Evolutionary conservation across 345 rosid species (phyloP).

Genomic region (Dimocarpus longan): DNA sequence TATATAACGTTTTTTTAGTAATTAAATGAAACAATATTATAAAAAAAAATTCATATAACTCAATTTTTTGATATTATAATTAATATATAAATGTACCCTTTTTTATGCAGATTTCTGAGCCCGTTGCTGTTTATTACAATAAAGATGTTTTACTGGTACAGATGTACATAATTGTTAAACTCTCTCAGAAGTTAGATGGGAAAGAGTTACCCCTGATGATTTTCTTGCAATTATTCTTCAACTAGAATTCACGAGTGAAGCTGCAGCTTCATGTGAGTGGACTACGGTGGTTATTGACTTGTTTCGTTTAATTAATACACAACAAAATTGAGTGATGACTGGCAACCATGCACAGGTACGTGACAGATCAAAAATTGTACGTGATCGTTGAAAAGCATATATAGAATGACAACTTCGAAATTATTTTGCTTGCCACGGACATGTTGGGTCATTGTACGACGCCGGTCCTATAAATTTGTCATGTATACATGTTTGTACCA

Average conservation of each 20-base stretch:
- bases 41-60: no score
- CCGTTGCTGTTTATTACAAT: no score
- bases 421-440: background rate
- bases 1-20: no score
- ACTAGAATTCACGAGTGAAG: conserved; percentile 19
- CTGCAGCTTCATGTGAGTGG: conserved; percentile 4
- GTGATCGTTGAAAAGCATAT: background rate
- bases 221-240: conserved; percentile 4
- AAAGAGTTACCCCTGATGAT: background rate
- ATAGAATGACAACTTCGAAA: background rate
- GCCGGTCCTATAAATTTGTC: no score
- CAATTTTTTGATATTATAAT: no score
- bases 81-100: no score
- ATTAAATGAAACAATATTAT: no score
- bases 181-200: background rate
- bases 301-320: no score
- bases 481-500: no score
- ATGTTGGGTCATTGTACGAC: background rate
- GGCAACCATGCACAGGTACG: background rate
- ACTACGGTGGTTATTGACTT: background rate
- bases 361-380: background rate
- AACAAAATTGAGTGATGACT: background rate
- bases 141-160: no score
- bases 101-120: no score
- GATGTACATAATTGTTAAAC: no score